Conservation (phyloP, 2,329 filamentous ascomycete genomes). For the Xylariaceae sp. region DNA sequence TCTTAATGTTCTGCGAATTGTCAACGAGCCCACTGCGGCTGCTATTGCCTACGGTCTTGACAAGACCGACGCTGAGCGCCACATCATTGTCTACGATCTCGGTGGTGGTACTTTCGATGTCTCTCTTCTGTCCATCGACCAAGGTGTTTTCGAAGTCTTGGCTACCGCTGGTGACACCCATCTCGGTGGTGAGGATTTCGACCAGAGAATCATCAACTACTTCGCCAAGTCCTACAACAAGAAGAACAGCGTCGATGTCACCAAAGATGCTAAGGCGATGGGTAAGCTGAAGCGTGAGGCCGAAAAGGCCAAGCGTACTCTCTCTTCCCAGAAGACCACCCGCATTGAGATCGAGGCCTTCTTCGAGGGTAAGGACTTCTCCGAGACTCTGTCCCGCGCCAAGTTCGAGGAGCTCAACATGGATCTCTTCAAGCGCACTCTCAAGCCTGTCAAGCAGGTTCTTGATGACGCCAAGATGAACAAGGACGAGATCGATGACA, state of each 20-base stretch:
- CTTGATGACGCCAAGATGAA: constrained; percentile 97
- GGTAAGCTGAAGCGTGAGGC: constrained; percentile 99
- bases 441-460: constrained; percentile 98
- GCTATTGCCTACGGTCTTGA: constrained; percentile 93
- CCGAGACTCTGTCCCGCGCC: constrained; percentile 94
- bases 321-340: constrained; percentile 89
- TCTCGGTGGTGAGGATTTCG: constrained; percentile 97
- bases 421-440: constrained; percentile 98
- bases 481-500: constrained; percentile 93
- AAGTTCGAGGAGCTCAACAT: constrained; percentile 99
- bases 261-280: constrained; percentile 96
- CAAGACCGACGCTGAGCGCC: constrained; percentile 77
- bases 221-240: constrained; percentile 98
- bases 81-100: constrained; percentile 91
- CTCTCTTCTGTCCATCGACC: constrained; percentile 84
- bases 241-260: constrained; percentile 88
- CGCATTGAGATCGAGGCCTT: constrained; percentile 97
- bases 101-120: constrained; percentile 95
- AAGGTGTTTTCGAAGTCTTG: constrained; percentile 91
- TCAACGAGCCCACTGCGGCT: constrained; percentile 94
- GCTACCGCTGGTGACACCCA: constrained; percentile 96
- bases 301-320: constrained; percentile 98
- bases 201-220: constrained; percentile 94
- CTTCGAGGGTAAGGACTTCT: constrained; percentile 96
- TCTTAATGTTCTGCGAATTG: constrained; percentile 90